Evolutionary conservation across 148 eudicot species (phyloP).

Genomic region (Cornus florida): DNA sequence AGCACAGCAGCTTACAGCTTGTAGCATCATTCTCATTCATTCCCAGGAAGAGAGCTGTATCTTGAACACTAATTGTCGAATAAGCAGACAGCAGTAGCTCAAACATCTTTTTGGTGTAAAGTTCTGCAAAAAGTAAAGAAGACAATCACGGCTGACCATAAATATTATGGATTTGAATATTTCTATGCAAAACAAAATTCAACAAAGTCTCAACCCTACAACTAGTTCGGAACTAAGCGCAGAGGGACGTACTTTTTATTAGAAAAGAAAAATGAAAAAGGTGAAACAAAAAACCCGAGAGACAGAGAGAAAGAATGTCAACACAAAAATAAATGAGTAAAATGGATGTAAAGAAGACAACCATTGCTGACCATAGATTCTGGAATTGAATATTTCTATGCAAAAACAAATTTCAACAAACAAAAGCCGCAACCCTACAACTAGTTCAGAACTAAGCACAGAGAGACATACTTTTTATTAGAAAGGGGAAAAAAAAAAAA

Average conservation of each 20-base stretch:
- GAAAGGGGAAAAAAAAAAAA: neutral
- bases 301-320: too few species aligned
- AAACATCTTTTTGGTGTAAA: slow-evolving; percentile 83
- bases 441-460: neutral
- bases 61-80: slow-evolving; percentile 81
- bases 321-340: too few species aligned
- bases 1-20: slow-evolving; percentile 52
- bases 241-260: neutral
- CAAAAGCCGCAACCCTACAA: neutral
- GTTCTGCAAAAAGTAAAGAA: slow-evolving; percentile 40
- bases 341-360: too few species aligned
- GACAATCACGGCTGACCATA: neutral
- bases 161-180: too few species aligned
- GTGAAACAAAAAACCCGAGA: too few species aligned
- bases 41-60: slow-evolving; percentile 78
- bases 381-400: too few species aligned
- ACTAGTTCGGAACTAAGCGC: neutral
- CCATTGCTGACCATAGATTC: too few species aligned
- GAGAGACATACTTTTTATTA: neutral
- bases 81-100: slow-evolving; percentile 75
- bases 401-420: too few species aligned
- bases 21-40: slow-evolving; percentile 76
- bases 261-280: neutral
- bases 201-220: neutral
- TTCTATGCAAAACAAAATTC: too few species aligned